Evolutionary conservation across 73 alveolate species (phyloP).

Genomic region (Paramecium caudatum): DNA sequence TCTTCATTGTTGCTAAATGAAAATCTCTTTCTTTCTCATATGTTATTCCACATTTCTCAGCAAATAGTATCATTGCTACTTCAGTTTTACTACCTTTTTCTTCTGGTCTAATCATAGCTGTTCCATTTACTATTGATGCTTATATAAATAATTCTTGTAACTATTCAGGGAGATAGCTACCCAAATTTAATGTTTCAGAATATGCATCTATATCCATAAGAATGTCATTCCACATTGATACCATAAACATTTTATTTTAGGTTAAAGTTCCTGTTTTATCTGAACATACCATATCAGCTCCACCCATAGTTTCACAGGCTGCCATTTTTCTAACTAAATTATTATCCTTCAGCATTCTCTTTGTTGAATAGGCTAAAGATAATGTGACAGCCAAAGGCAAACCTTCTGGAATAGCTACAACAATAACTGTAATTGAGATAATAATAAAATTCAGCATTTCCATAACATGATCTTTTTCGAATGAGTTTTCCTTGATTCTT

Average conservation of each 20-base stretch:
- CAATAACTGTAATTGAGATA: slow-evolving; percentile 82
- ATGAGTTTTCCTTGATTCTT: slow-evolving; percentile 48
- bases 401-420: slow-evolving; percentile 90
- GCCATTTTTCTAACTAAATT: slow-evolving; percentile 85
- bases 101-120: slow-evolving; percentile 73
- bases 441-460: slow-evolving; percentile 82
- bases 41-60: slow-evolving; percentile 61
- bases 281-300: slow-evolving; percentile 88
- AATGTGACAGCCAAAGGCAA: slow-evolving; percentile 87
- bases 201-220: slow-evolving; percentile 57
- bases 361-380: slow-evolving; percentile 85
- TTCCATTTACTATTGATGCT: slow-evolving; percentile 66
- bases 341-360: slow-evolving; percentile 85
- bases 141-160: slow-evolving; percentile 51
- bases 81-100: slow-evolving; percentile 86
- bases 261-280: slow-evolving; percentile 97
- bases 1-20: slow-evolving; percentile 24
- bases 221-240: slow-evolving; percentile 68
- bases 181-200: slow-evolving; percentile 15
- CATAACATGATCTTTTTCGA: slow-evolving; percentile 53
- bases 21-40: slow-evolving; percentile 64
- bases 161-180: neutral
- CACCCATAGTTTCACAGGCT: slow-evolving; percentile 97
- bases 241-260: slow-evolving; percentile 71
- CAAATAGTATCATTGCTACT: slow-evolving; percentile 77